These are phyloP conservation scores for Sanghuangporus weigelae DNA, from an alignment of 1,284 basidiomycete genomes.

Conservation along the genomic window DNA sequence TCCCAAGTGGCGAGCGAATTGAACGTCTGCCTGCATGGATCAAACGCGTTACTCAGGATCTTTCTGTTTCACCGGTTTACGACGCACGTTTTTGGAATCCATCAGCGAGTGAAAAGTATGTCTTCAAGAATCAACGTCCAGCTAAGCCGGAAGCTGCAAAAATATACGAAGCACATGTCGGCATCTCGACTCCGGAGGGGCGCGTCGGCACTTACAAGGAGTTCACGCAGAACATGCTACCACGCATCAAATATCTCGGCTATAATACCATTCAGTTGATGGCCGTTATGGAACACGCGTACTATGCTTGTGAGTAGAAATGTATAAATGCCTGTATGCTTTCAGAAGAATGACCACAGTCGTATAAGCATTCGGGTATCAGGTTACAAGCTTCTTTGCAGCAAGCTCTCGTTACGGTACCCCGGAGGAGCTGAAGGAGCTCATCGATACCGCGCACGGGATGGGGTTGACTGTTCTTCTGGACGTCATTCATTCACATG, in stretches of 20 bases:
- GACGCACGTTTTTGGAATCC: conserved; percentile 99
- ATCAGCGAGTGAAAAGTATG: conserved; percentile 62
- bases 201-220: conserved; percentile 95
- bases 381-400: conserved; percentile 98
- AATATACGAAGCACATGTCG: conserved; percentile 98
- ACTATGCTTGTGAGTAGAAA: conserved; percentile 83
- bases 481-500: conserved; percentile 97
- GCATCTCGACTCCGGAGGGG: conserved; percentile 87
- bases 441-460: conserved; percentile 92
- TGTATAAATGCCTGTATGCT: conserved; percentile 6
- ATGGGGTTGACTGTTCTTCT: conserved; percentile 92
- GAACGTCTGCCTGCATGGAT: conserved; percentile 95
- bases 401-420: conserved; percentile 91
- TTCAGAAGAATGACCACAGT: conserved; percentile 16
- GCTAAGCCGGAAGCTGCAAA: conserved; percentile 66
- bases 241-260: conserved; percentile 85
- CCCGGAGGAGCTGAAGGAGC: conserved; percentile 93
- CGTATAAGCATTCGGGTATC: conserved; percentile 86
- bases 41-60: conserved; percentile 90
- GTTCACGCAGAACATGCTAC: conserved; percentile 82
- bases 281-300: conserved; percentile 98
- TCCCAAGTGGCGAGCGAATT: conserved; percentile 72
- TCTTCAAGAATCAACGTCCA: conserved; percentile 78
- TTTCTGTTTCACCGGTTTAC: conserved; percentile 86
- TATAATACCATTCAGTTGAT: conserved; percentile 98